Evolutionary conservation across 768 basidiomycete species (phyloP), one percentile per base, ranked within the genome.

Genomic region (Amanita rubescens): DNA sequence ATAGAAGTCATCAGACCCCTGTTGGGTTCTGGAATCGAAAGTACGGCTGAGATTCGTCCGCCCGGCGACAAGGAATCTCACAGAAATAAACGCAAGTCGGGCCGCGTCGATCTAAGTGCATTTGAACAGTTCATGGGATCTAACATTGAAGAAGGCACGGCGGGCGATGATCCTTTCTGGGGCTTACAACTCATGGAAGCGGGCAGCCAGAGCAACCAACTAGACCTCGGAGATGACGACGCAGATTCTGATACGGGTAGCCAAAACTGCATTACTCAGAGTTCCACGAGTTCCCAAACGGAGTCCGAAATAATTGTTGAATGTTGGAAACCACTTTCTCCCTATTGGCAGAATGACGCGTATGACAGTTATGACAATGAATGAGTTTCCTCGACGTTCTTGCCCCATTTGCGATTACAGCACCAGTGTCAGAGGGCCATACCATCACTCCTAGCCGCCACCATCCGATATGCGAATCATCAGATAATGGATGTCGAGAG

Each of bases 1-100:
- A 71, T 71, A 14, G 67, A 70, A 48, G 66, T 69, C 1, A 63
- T 87, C 19, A 64, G 63, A 22, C 58, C 65, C 44, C 57, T 67
- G 30, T 64, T 70, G 17, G 67, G 62, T 30, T 72, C 62, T 49
- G 60, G 61, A 17, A 63, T 62, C 8, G 57, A 63, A 10, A 57
- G 61, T n/a, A 51, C 50, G 17, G 55, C 57, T 19, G 60, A 48
- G 7, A 55, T 50, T 24, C 43, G 46, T 22, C 47, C 27, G n/a
- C 30, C 56, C 8, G n/a, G 45, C 22, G 60, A 53, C 55, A 42
- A 51, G 38, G 51, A 46, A 27, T 43, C 53, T 47, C 24, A 37
- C 42, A 5, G 34, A 44, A 47, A 35, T 6, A 32, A 35, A 44
- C 34, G 43, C n/a, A 38, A 32, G 27, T 25, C 12, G 19, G 22